A percentile compares a stretch with the other conserved stretches of the same genome.
Evolutionary conservation across 2,329 filamentous ascomycete genomes (phyloP).

Genomic region (Ophiocordyceps camponoti-saundersi): DNA sequence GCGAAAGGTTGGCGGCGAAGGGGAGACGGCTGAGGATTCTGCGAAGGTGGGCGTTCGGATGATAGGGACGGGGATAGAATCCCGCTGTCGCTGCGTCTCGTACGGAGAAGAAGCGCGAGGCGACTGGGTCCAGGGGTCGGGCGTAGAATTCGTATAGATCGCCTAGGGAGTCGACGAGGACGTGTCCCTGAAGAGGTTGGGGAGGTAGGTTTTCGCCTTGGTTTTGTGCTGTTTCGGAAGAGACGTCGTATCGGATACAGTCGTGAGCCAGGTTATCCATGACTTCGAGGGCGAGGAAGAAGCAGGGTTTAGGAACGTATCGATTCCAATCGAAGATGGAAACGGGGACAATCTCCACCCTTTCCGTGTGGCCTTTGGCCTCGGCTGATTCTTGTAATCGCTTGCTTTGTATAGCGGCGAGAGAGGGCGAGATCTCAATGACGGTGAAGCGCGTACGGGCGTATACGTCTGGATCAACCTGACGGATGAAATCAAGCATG

Average conservation of each 20-base stretch:
- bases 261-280: constrained; percentile 99
- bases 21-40: constrained; percentile 48
- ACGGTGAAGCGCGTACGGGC: constrained; percentile 85
- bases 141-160: constrained; percentile 95
- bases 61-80: constrained; percentile 45
- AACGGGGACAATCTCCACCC: constrained; percentile 86
- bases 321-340: constrained; percentile 89
- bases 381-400: constrained; percentile 51
- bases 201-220: not conserved
- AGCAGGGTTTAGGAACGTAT: constrained; percentile 83
- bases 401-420: constrained; percentile 61
- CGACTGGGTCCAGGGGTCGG: constrained; percentile 63
- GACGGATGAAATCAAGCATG: constrained; percentile 89
- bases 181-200: constrained; percentile 64
- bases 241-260: constrained; percentile 72
- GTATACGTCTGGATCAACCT: constrained; percentile 80
- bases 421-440: constrained; percentile 78
- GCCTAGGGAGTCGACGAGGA: constrained; percentile 68
- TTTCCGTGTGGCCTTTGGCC: constrained; percentile 59
- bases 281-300: constrained; percentile 94
- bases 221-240: constrained; percentile 40
- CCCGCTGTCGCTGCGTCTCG: constrained; percentile 57
- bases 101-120: constrained; percentile 68
- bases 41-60: constrained; percentile 35
- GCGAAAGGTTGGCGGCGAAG: constrained; percentile 57